Evolutionary conservation across 352 stramenopile species (phyloP).

Genomic region (Globisporangium abappressorium): DNA sequence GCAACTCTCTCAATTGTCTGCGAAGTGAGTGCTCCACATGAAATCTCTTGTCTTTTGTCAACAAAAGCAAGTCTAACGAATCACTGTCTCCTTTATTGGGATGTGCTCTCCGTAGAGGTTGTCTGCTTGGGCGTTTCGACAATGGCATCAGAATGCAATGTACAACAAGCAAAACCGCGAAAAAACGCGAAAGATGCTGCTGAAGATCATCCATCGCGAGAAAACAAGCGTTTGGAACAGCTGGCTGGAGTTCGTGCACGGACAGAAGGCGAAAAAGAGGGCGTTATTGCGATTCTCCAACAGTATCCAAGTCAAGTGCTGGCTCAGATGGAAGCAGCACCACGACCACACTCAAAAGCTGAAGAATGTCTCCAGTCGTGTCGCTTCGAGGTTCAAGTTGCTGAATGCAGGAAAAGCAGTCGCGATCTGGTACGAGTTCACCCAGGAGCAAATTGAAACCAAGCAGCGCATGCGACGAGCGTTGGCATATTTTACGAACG

Average conservation of each 20-base stretch:
- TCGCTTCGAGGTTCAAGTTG: constrained; percentile 43
- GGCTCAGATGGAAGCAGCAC: constrained; percentile 45
- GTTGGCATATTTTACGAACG: constrained; percentile 65
- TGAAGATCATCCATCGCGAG: constrained; percentile 53
- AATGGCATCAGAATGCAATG: constrained; percentile 49
- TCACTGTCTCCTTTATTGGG: neutral
- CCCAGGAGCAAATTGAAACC: constrained; percentile 43
- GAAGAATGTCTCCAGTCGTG: constrained; percentile 34
- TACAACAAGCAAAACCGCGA: constrained; percentile 36
- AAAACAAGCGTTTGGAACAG: constrained; percentile 53
- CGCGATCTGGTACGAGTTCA: constrained; percentile 64
- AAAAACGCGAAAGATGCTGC: constrained; percentile 45
- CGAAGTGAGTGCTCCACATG: constrained; percentile 33
- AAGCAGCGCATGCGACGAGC: constrained; percentile 52
- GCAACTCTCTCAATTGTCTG: constrained; percentile 66
- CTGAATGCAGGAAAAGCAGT: constrained; percentile 42
- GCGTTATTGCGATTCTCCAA: constrained; percentile 59
- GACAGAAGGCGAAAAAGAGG: constrained; percentile 51
- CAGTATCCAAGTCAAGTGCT: constrained; percentile 65
- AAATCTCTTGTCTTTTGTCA: neutral
- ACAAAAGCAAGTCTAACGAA: neutral
- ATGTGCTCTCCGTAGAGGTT: constrained; percentile 36
- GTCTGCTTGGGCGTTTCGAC: constrained; percentile 61
- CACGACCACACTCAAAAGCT: constrained; percentile 41
- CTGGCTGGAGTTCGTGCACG: constrained; percentile 54